phyloP scores from a whole-genome alignment of 2,329 filamentous ascomycete species.

The Byssoonygena ceratinophila region DNA sequence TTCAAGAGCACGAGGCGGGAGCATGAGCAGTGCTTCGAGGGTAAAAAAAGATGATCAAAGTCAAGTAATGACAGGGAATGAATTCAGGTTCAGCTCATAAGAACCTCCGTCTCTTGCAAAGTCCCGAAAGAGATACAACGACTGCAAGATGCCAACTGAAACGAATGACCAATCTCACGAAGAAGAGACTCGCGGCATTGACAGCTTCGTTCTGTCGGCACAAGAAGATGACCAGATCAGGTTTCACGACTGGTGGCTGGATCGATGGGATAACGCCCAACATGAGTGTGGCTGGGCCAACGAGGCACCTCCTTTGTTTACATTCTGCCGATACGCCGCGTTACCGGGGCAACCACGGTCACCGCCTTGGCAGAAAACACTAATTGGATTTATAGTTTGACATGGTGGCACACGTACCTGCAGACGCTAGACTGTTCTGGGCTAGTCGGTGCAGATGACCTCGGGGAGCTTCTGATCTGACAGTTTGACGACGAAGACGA shows the following conservation, averaged over 20 bases:
- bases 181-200: background rate
- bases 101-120: background rate
- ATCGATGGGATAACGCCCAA: background rate
- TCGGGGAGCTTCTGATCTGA: no score
- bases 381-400: conserved; percentile 1
- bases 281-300: conserved; percentile 33
- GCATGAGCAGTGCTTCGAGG: no score
- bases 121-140: background rate
- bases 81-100: background rate
- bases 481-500: no score
- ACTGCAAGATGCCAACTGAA: background rate
- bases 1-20: no score
- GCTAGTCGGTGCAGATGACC: background rate
- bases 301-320: conserved; percentile 30
- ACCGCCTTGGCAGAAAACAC: conserved; percentile 20
- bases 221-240: background rate
- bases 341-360: conserved; percentile 28
- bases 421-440: background rate
- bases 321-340: conserved; percentile 14
- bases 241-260: conserved; percentile 11
- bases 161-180: conserved; percentile 6
- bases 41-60: background rate
- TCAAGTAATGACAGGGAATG: background rate
- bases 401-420: conserved; percentile 2
- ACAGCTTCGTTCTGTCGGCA: background rate